phyloP scores from a whole-genome alignment of 2,329 filamentous ascomycete species.

The Cercospora sp. region DNA sequence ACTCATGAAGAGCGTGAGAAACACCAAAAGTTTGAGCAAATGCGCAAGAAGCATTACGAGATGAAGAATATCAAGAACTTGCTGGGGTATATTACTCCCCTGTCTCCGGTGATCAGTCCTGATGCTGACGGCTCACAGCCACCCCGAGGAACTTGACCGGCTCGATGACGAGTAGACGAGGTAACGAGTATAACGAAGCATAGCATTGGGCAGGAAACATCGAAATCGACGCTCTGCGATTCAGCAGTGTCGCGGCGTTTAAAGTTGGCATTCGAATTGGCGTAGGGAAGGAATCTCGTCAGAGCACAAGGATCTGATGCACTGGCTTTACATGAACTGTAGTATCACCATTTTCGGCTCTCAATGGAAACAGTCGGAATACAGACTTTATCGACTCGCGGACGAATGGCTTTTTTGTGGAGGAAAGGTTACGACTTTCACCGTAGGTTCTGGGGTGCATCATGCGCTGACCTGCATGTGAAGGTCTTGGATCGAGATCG shows the following conservation, averaged over 20 bases:
- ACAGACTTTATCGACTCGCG: not conserved
- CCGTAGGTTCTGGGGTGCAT: not conserved
- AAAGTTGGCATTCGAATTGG: constrained; percentile 7
- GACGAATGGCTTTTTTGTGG: not conserved
- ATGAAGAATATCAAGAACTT: constrained; percentile 92
- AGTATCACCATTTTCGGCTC: constrained; percentile 8
- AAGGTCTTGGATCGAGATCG: not conserved
- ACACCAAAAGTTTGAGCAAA: constrained; percentile 85
- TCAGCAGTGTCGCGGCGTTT: constrained; percentile 10
- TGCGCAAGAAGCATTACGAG: constrained; percentile 96
- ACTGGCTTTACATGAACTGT: constrained; percentile 2
- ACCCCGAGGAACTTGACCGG: constrained; percentile 45
- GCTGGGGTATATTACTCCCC: constrained; percentile 62
- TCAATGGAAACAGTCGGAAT: constrained; percentile 1
- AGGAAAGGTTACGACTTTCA: not conserved
- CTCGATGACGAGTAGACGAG: constrained; percentile 45
- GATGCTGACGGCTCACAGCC: constrained; percentile 34
- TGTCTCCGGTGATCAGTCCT: constrained; percentile 7
- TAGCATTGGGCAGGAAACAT: constrained; percentile 3
- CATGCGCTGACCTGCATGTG: not conserved
- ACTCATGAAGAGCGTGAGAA: constrained; percentile 77
- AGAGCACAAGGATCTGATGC: constrained; percentile 4
- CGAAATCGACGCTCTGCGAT: constrained; percentile 3
- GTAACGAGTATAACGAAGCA: constrained; percentile 9
- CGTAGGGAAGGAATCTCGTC: not conserved